These are phyloP conservation scores for Glycyrrhiza uralensis DNA, from an alignment of 306 rosid species.

Conservation along the genomic window DNA sequence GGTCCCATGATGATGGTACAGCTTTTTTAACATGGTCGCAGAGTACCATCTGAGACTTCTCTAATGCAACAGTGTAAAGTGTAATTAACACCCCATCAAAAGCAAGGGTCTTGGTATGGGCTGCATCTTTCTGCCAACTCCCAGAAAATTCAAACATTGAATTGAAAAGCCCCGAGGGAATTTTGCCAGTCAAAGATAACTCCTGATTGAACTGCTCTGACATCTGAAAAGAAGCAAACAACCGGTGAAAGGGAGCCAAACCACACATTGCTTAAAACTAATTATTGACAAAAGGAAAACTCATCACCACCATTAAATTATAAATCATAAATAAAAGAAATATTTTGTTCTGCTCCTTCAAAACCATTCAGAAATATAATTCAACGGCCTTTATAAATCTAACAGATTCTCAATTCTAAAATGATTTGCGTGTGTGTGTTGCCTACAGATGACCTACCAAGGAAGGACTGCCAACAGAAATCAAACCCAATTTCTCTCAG, in stretches of 20 bases:
- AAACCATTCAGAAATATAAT: conserved; percentile 15
- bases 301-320: neutral
- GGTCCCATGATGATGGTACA: conserved; percentile 93
- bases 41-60: conserved; percentile 84
- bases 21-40: conserved; percentile 68
- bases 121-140: conserved; percentile 98
- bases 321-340: neutral
- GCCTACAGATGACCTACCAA: conserved; percentile 5
- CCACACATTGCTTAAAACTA: neutral
- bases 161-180: conserved; percentile 97
- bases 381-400: neutral
- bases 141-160: conserved; percentile 91
- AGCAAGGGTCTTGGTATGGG: conserved; percentile 83
- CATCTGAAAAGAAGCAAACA: conserved; percentile 62
- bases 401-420: conserved; percentile 7
- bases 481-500: neutral
- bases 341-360: neutral
- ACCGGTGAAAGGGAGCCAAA: conserved; percentile 16
- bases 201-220: conserved; percentile 99
- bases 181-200: conserved; percentile 79
- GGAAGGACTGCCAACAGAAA: neutral
- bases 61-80: conserved; percentile 86
- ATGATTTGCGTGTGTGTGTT: neutral
- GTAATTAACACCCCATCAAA: conserved; percentile 94
- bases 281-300: neutral